Percentiles rank a stretch among this genome's conserved stretches.
Evolutionary conservation across 208 protist genomes (phyloP).

Genomic region (Strigomonas galati): DNA sequence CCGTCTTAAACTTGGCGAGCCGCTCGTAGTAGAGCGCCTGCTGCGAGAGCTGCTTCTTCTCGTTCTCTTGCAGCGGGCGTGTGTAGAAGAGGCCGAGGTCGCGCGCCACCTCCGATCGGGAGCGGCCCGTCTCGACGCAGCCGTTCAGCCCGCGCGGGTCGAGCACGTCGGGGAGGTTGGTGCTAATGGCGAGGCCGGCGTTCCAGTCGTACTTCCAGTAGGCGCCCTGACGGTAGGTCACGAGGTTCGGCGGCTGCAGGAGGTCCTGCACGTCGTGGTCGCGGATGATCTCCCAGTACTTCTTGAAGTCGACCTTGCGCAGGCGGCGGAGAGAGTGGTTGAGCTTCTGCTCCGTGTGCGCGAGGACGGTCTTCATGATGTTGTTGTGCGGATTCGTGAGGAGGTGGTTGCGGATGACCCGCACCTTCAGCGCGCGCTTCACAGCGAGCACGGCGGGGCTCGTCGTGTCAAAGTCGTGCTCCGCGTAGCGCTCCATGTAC

Average conservation of each 20-base stretch:
- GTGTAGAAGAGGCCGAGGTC: conserved; percentile 89
- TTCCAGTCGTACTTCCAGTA: conserved; percentile 93
- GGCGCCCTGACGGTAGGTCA: conserved; percentile 79
- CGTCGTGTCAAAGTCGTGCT: conserved; percentile 89
- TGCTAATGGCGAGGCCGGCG: conserved; percentile 82
- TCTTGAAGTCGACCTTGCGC: conserved; percentile 87
- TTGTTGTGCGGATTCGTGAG: conserved; percentile 92
- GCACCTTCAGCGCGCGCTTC: conserved; percentile 82
- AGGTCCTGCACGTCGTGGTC: conserved; percentile 91
- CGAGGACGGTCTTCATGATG: conserved; percentile 82
- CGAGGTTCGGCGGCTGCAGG: conserved; percentile 81
- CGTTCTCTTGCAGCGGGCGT: conserved; percentile 81
- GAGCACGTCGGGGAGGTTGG: conserved; percentile 76
- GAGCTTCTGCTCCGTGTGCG: conserved; percentile 75
- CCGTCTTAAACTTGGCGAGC: conserved; percentile 87
- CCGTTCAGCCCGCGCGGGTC: conserved; percentile 87
- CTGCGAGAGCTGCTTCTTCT: conserved; percentile 88
- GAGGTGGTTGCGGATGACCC: conserved; percentile 84
- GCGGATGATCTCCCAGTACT: conserved; percentile 91
- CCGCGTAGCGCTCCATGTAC: conserved; percentile 91
- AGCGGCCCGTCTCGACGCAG: conserved; percentile 90
- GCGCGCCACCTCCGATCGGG: conserved; percentile 84
- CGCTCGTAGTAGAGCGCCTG: conserved; percentile 89
- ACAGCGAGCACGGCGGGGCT: conserved; percentile 83
- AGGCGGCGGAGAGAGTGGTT: conserved; percentile 75